These are phyloP conservation scores for Polygonum maritimum DNA, from an alignment of 148 eudicot genomes.

Conservation along the genomic window DNA sequence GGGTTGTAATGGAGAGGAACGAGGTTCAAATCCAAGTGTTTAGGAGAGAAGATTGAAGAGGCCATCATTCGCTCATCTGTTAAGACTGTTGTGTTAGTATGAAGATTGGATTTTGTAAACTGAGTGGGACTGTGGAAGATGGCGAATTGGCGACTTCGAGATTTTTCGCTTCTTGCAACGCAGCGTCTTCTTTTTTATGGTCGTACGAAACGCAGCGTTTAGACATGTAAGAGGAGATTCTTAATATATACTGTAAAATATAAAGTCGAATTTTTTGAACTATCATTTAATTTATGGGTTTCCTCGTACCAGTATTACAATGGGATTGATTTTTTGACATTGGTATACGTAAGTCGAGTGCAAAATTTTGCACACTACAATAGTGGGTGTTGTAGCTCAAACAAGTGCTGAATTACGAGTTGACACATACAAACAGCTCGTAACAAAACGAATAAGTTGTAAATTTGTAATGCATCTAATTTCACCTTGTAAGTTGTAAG, in stretches of 20 bases:
- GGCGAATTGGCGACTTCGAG: neutral
- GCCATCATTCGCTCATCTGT: neutral
- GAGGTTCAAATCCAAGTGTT: neutral
- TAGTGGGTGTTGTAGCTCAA: too few relatives aligned
- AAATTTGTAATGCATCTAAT: neutral
- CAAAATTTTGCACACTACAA: too few relatives aligned
- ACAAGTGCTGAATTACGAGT: too few relatives aligned
- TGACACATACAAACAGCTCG: too few relatives aligned
- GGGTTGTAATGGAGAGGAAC: neutral
- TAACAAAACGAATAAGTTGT: neutral
- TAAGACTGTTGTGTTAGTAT: neutral
- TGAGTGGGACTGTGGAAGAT: neutral
- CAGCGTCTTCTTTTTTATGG: neutral
- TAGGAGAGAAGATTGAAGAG: neutral
- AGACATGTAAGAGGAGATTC: neutral
- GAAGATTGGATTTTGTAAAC: constrained; percentile 5
- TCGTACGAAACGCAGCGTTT: neutral
- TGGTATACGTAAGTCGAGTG: too few relatives aligned
- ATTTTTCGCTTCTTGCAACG: neutral
- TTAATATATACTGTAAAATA: too few relatives aligned
- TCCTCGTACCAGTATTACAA: too few relatives aligned
- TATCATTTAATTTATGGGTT: too few relatives aligned
- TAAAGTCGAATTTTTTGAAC: too few relatives aligned
- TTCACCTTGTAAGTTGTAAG: neutral
- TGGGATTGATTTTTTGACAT: too few relatives aligned